Conservation (phyloP, 805 yeast species). For the Peterozyma xylosa region DNA sequence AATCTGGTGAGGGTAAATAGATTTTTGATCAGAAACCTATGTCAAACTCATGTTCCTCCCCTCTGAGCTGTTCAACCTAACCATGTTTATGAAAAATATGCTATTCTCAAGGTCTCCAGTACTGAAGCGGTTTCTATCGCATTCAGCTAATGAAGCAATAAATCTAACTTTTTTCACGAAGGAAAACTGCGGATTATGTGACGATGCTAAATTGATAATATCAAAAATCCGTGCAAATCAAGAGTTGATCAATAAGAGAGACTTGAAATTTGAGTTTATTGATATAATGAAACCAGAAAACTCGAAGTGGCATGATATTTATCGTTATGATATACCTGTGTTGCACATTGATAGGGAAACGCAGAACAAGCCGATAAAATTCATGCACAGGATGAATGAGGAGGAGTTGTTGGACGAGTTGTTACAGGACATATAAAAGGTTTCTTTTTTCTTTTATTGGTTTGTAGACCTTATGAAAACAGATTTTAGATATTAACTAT, state of each 20-base stretch:
- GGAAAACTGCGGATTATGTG: conserved; percentile 61
- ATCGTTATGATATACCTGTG: conserved; percentile 74
- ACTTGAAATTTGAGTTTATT: conserved; percentile 30
- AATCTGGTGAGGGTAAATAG: not conserved
- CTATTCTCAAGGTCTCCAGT: no score
- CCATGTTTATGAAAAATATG: no score
- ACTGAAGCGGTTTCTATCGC: no score
- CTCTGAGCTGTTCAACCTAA: no score
- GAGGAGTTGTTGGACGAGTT: conserved; percentile 49
- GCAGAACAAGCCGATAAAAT: conserved; percentile 42
- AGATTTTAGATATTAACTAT: no score
- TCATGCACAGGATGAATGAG: conserved; percentile 60
- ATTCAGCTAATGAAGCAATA: conserved; percentile 1
- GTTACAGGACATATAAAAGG: conserved; percentile 21
- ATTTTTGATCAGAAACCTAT: no score
- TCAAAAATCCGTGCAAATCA: conserved; percentile 29
- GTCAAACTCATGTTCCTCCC: no score
- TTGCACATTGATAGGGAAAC: conserved; percentile 51
- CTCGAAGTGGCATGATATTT: conserved; percentile 59
- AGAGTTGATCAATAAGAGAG: conserved; percentile 16
- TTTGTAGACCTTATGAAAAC: no score
- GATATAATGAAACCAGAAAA: conserved; percentile 58
- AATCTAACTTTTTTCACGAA: conserved; percentile 58
- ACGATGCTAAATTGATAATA: conserved; percentile 51
- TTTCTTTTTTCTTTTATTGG: no score